Base-by-base conservation (phyloP, 805 yeast genomes). In the Saturnispora sanitii region DNA sequence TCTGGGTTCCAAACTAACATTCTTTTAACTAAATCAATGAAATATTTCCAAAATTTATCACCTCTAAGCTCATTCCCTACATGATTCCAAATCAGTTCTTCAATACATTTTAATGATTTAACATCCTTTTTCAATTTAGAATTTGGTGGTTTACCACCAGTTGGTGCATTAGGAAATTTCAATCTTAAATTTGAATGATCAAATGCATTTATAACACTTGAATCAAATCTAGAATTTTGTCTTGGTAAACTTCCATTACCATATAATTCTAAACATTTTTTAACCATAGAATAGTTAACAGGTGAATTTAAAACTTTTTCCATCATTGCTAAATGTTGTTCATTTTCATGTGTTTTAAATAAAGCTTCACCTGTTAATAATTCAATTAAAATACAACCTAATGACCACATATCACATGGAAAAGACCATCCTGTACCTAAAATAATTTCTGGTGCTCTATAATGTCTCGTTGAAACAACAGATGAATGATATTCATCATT, bases 321-420 rank as follows among this genome's bases (percentile, higher is more conserved):
- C 82, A 92, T 92, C 82, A 92, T 79, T 13, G 95, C 95, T 58
- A 92, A 66, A 62, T 92, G 99, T 60, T 90, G 97, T 38, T 79
- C 65, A 58, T 90, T 88, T 56, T 92, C 96, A 58, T 90, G 96
- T 1, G 97, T 92, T 49, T 85, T 87, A 61, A 90, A 92, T 19
- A 92, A 64, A 1, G 96, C 95, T 54, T 86, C 95, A 21, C 99
- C 99, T 16, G 94, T 85, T 29, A 84, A 79, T 37, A 92, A 63
- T 62, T 92, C 99, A 8, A 86, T 88, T 27, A 92, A 63, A 13
- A 92, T 85, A 59, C 97, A 90, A 1, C 96, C 99, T 33, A 92
- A 70, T 1, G 95, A 84, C 99, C 99, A 92, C 65, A 90, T 67
- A 58, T 92, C 99, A 59, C 97, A 90, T 1, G 96, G 94, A 52